These are phyloP conservation scores for Chlamydomonas schloesseri DNA, from an alignment of 139 green algal genomes.

Conservation along the genomic window DNA sequence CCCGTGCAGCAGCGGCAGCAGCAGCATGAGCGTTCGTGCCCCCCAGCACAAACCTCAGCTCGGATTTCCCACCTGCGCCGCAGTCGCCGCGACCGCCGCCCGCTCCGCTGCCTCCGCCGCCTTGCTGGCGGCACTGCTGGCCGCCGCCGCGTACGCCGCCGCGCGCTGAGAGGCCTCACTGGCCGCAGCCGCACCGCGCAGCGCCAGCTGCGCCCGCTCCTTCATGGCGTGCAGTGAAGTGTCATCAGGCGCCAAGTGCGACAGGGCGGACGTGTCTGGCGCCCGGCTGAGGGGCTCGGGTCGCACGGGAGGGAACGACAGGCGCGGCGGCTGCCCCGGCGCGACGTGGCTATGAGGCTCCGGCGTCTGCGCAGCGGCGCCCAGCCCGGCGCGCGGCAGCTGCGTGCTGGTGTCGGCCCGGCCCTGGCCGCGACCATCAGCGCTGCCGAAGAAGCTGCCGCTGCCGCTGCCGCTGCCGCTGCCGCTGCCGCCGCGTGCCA, in stretches of 20 bases:
- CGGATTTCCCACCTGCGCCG: slow-evolving; percentile 28
- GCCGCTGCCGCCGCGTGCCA: too few relatives aligned
- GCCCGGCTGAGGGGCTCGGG: slow-evolving; percentile 34
- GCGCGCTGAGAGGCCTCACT: slow-evolving; percentile 46
- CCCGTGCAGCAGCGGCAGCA: too few relatives aligned
- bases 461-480: too few relatives aligned
- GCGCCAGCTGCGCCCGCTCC: slow-evolving; percentile 33
- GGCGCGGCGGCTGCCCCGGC: neutral
- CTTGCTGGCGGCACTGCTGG: slow-evolving; percentile 22
- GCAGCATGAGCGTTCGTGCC: too few relatives aligned
- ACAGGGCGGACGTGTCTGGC: slow-evolving; percentile 20
- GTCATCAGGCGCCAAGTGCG: neutral
- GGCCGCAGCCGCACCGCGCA: slow-evolving; percentile 32
- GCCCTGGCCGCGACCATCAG: neutral
- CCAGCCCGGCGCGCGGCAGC: neutral
- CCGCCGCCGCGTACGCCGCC: slow-evolving; percentile 45
- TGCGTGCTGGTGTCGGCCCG: neutral
- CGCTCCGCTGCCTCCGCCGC: slow-evolving; percentile 55
- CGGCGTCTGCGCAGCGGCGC: neutral
- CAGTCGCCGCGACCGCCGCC: slow-evolving; percentile 32
- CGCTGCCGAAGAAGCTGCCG: neutral
- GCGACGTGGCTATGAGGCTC: too few relatives aligned
- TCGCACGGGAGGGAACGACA: neutral
- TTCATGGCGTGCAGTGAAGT: neutral
- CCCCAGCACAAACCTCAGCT: neutral